Evolutionary conservation across 2,329 filamentous ascomycete genomes (phyloP), one percentile per base, ranked within the genome.

Genomic region (Colletotrichum melonis): DNA sequence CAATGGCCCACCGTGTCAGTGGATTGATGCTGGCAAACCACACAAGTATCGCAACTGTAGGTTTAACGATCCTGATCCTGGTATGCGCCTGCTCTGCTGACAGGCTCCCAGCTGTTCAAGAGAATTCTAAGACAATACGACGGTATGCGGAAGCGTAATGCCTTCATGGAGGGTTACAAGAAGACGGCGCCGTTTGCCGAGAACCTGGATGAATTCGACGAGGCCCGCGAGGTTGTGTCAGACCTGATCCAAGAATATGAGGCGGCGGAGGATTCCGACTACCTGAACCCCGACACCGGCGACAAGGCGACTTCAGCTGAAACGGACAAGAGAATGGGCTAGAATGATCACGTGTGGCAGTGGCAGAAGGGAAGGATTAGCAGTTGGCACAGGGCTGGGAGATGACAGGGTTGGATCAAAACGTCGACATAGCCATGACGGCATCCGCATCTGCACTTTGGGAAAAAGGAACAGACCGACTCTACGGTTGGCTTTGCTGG

Each of bases 21-120:
- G 97, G 97, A 2, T 89, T 99, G 72, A 99, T 99, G 97, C 87
- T 99, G 73, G 97, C 97, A 14, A 99, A 99, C 81, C 97, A 99
- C 82, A 99, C 97, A 0, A 97, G 95, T 76, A 97, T 99, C 77
- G 94, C 96, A 59, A 98, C 97, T 28, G 91, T 92, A 86, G 78
- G 89, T 83, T 35, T 42, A 3, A 35, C 24, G 12, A 8, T 19
- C 46, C 9, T 19, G 11, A 11, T 7, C 1, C 4, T 14, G 16
- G 4, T 4, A 22, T 4, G 28, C 22, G 24, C 9, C 2, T 16
- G 14, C 16, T n/a, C 22, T 49, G 60, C 71, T 73, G n/a, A 72
- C 56, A 63, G 32, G 66, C 19, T 30, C 9, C 19, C 75, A 93
- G 85, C 89, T 99, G 11, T 99, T 99, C 87, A 98, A 97, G 82